Evolutionary conservation across 2,329 filamentous ascomycete species (phyloP).

Genomic region (Aschersonia sp.): DNA sequence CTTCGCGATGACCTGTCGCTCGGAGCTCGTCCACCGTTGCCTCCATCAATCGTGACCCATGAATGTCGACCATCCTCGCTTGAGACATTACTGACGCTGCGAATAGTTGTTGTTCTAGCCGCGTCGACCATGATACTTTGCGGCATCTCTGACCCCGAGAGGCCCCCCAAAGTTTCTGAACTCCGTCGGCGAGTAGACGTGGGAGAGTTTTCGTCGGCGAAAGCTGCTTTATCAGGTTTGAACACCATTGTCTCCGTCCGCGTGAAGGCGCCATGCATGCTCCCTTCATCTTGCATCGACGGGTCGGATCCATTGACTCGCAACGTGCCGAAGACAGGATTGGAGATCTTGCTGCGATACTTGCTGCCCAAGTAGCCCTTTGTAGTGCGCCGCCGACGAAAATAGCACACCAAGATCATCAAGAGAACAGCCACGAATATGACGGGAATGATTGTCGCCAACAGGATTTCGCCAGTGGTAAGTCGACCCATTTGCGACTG

Average conservation of each 20-base stretch:
- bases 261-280: conserved; percentile 3
- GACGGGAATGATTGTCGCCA: conserved; percentile 30
- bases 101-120: conserved; percentile 8
- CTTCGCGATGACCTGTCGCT: conserved; percentile 13
- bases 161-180: conserved; percentile 13
- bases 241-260: conserved; percentile 6
- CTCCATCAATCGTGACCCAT: conserved; percentile 20
- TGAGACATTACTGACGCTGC: conserved; percentile 8
- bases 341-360: conserved; percentile 17
- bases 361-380: conserved; percentile 14
- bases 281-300: conserved; percentile 10
- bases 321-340: conserved; percentile 14
- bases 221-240: conserved; percentile 8
- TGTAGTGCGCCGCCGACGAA: conserved; percentile 15
- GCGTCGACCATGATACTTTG: conserved; percentile 11
- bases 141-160: conserved; percentile 11
- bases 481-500: conserved; percentile 9
- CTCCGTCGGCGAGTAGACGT: conserved; percentile 9
- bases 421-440: conserved; percentile 18
- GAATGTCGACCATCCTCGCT: conserved; percentile 15
- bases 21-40: conserved; percentile 8
- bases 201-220: conserved; percentile 12
- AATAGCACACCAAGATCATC: conserved; percentile 18
- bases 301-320: conserved; percentile 12
- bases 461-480: conserved; percentile 20